Evolutionary conservation across 2,329 filamentous ascomycete species (phyloP), one percentile per base, ranked within the genome.

Genomic region (Neopestalotiopsis clavispora): DNA sequence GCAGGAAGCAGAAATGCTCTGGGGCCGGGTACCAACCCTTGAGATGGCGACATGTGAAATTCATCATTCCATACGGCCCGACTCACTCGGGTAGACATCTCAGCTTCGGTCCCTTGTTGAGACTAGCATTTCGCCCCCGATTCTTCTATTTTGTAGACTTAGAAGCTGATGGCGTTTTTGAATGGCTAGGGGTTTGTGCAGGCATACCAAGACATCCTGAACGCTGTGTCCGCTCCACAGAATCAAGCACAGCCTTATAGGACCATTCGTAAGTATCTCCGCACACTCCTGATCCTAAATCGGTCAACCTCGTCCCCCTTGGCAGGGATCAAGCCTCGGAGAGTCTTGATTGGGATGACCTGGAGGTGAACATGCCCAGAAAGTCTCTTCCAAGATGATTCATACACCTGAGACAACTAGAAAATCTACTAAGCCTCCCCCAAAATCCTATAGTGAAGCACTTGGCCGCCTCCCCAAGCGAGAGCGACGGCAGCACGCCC

Each of bases 171-270:
- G 20, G 14, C n/a, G 6, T 52, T 52, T 52, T 5, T 52, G 10
- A 58, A 65, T 70, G 69, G 63, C 66, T 72, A 85, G 78, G 90
- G 91, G 10, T 92, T 93, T 74, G 84, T 89, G 3, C 79, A 84
- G 67, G 91, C 90, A 1, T 93, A 93, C 78, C 79, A 79, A 30
- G 84, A 87, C 71, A 93, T 93, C 69, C 80, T 92, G 45, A 77
- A 80, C 9, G 79, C 84, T 30, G 90, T 83, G 0, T 84, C 85
- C 0, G 77, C 78, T 5, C 78, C 74, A 4, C 67, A 69, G 42
- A 79, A 82, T 7, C 83, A 86, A 1, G 92, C 87, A 75, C 78
- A 79, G n/a, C 82, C 82, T 1, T 91, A 94, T 69, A 78, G 74
- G 42, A 81, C 78, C 1, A 82, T 87, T 59, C 83, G 94, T 52